These are phyloP conservation scores for Steccherinum ochraceum DNA, from an alignment of 768 basidiomycete species.

Conservation along the genomic window DNA sequence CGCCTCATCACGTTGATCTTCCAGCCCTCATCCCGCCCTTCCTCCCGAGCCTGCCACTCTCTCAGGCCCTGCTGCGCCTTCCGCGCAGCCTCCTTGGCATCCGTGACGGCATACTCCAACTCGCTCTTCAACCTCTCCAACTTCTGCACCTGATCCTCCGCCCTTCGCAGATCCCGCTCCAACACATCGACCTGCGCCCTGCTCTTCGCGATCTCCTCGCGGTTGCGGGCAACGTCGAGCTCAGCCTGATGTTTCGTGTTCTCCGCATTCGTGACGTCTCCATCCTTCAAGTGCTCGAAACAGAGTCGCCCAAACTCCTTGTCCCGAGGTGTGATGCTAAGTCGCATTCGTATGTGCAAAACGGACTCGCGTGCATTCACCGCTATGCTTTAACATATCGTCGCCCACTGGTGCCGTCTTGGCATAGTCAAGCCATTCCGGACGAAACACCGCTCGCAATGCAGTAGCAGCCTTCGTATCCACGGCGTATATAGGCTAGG, in stretches of 20 bases:
- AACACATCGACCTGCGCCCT: conserved; percentile 40
- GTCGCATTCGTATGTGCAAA: no score
- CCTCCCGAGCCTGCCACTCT: conserved; percentile 38
- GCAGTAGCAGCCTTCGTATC: no score
- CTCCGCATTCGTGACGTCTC: conserved; percentile 38
- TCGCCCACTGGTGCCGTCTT: no score
- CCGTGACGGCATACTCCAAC: conserved; percentile 37
- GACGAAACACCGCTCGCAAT: no score
- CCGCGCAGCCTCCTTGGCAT: conserved; percentile 37
- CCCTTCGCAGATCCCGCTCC: conserved; percentile 32
- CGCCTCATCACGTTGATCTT: conserved; percentile 35
- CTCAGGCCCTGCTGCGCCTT: conserved; percentile 37
- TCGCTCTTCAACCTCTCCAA: conserved; percentile 33
- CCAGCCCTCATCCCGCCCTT: conserved; percentile 36
- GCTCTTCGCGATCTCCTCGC: conserved; percentile 39
- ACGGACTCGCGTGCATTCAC: no score
- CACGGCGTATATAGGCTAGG: no score
- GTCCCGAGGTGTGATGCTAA: no score
- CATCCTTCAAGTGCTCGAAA: no score
- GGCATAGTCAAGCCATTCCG: no score
- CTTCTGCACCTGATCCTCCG: conserved; percentile 32
- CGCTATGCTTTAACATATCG: no score
- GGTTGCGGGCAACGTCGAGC: conserved; percentile 32
- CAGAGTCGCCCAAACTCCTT: no score
- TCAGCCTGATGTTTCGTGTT: conserved; percentile 32